phyloP scores from a whole-genome alignment of 2,329 filamentous ascomycete genomes.

The Capronia epimyces region DNA sequence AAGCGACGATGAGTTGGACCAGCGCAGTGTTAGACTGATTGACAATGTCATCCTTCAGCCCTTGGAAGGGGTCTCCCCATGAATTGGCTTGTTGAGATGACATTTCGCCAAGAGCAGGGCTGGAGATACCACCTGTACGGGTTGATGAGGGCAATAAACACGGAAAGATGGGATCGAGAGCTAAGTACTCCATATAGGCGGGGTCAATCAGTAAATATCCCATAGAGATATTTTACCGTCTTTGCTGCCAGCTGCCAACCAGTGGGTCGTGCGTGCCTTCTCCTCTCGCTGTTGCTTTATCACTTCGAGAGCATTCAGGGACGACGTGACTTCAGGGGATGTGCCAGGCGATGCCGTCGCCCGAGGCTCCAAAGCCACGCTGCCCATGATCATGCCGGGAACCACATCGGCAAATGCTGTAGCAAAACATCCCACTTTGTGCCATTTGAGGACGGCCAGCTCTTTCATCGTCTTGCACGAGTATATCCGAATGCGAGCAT shows the following conservation, averaged over 20 bases:
- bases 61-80: conserved; percentile 2
- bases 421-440: conserved; percentile 79
- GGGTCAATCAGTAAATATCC: conserved; percentile 84
- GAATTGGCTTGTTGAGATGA: not conserved
- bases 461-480: conserved; percentile 74
- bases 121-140: not conserved
- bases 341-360: conserved; percentile 3
- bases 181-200: too few species aligned
- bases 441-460: conserved; percentile 90
- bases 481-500: conserved; percentile 75
- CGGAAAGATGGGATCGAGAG: too few species aligned
- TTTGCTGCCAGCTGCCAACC: conserved; percentile 85
- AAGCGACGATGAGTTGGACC: conserved; percentile 70
- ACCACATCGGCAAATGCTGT: conserved; percentile 60
- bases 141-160: too few species aligned
- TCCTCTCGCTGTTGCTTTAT: conserved; percentile 60
- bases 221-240: conserved; percentile 93
- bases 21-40: conserved; percentile 77
- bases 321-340: conserved; percentile 12
- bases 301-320: conserved; percentile 34
- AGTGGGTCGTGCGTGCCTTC: conserved; percentile 68
- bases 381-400: not conserved
- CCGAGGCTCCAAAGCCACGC: not conserved
- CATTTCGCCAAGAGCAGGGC: not conserved
- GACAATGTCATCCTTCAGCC: conserved; percentile 76